Evolutionary conservation across 768 basidiomycete genomes (phyloP).

Genomic region (Mycena polygramma): DNA sequence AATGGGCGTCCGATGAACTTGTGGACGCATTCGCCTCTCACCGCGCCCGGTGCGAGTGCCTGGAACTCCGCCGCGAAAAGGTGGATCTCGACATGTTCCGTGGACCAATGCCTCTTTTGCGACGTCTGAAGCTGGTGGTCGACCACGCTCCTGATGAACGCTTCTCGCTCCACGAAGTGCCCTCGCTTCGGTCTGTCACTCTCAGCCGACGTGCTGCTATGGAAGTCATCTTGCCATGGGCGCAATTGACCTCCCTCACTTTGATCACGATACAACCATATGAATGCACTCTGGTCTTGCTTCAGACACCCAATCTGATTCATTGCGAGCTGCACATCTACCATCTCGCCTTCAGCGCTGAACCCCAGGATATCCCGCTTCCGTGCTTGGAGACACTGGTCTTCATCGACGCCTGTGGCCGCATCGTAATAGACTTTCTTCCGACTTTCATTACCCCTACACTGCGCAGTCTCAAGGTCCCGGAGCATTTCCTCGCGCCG

Average conservation of each 20-base stretch:
- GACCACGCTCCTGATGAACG: neutral
- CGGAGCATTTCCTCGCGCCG: neutral
- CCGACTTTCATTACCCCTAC: neutral
- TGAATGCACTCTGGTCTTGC: neutral
- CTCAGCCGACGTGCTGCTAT: neutral
- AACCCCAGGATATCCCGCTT: neutral
- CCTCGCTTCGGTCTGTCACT: neutral
- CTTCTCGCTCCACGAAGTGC: neutral
- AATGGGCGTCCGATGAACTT: neutral
- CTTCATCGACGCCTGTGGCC: neutral
- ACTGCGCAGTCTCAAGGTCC: neutral
- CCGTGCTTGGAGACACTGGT: neutral
- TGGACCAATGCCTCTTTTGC: neutral
- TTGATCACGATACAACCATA: neutral
- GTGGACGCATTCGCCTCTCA: neutral
- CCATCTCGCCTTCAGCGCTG: neutral
- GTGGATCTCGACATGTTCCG: neutral
- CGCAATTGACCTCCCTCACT: neutral
- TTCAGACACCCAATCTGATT: neutral
- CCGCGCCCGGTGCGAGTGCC: neutral
- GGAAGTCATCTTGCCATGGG: neutral
- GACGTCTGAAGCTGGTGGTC: neutral
- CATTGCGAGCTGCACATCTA: neutral
- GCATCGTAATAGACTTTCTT: neutral
- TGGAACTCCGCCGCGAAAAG: neutral